phyloP scores from a whole-genome alignment of 2,329 filamentous ascomycete species.

The Rhynchosporium secalis region DNA sequence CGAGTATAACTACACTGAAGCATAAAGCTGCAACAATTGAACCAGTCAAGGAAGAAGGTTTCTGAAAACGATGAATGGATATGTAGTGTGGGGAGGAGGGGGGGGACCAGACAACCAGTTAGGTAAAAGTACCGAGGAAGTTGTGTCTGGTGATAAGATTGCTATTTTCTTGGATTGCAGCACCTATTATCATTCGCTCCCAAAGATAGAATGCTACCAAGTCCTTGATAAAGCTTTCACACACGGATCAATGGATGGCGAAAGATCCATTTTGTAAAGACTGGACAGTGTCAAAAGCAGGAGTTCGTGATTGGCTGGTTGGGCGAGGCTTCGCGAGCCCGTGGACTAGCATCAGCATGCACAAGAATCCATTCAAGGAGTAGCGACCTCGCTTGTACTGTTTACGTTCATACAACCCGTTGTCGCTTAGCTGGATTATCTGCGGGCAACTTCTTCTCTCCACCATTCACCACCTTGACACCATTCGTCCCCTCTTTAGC shows the following conservation, averaged over 20 bases:
- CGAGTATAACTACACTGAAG: slow-evolving; percentile 24
- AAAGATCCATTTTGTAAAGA: slow-evolving; percentile 2
- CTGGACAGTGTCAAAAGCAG: too few relatives aligned
- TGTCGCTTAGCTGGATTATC: slow-evolving; percentile 13
- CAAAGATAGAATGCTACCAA: slow-evolving; percentile 1
- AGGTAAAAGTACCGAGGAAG: slow-evolving; percentile 13
- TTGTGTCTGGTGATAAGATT: slow-evolving; percentile 22
- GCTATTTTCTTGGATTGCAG: slow-evolving; percentile 27
- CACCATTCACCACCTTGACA: slow-evolving; percentile 9
- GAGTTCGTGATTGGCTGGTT: too few relatives aligned
- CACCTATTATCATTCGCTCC: slow-evolving; percentile 24
- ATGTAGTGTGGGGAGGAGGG: slow-evolving; percentile 14
- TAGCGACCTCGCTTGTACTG: too few relatives aligned
- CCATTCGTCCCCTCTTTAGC: slow-evolving; percentile 12
- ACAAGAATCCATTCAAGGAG: too few relatives aligned
- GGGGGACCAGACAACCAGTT: slow-evolving; percentile 24
- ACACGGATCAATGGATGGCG: slow-evolving; percentile 31
- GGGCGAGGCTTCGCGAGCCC: too few relatives aligned
- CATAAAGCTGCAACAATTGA: slow-evolving; percentile 19
- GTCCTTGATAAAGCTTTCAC: slow-evolving; percentile 30
- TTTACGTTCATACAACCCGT: slow-evolving; percentile 1
- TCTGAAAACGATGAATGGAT: slow-evolving; percentile 21
- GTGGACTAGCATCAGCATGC: too few relatives aligned
- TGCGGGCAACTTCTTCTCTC: neutral
- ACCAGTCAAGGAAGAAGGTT: slow-evolving; percentile 16